phyloP scores from a whole-genome alignment of 2,329 filamentous ascomycete genomes.

The Helminthosporium solani region DNA sequence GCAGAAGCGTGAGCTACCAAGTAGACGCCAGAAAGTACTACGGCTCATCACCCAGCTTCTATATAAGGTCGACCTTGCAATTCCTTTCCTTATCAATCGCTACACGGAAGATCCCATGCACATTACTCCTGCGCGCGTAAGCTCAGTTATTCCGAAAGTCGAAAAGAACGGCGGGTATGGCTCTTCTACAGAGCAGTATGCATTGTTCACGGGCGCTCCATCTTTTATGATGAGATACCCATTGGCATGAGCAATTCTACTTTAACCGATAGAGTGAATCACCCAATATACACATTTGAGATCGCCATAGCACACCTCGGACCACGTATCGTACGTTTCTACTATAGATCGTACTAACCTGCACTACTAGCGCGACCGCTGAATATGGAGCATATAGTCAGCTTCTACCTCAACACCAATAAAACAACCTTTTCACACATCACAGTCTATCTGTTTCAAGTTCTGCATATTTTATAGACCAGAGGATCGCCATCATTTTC shows the following conservation, averaged over 20 bases:
- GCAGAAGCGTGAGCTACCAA: background rate
- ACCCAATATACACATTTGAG: too few species aligned
- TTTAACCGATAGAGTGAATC: background rate
- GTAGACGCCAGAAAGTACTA: background rate
- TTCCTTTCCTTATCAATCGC: background rate
- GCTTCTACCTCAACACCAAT: too few species aligned
- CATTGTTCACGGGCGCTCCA: background rate
- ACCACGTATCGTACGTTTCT: background rate
- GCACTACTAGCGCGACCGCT: too few species aligned
- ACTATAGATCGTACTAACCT: too few species aligned
- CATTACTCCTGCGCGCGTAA: background rate
- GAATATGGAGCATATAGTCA: too few species aligned
- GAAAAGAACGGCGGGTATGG: background rate
- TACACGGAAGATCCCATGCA: background rate
- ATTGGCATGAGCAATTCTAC: background rate
- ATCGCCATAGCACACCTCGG: background rate
- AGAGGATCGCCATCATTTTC: too few species aligned
- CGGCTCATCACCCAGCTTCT: background rate
- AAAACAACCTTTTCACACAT: too few species aligned
- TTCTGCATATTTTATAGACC: too few species aligned
- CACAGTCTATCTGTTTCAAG: too few species aligned
- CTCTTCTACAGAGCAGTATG: background rate
- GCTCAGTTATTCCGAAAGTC: background rate
- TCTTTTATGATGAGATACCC: background rate
- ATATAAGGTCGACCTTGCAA: background rate